Base-by-base conservation (phyloP, 129 eudicot species). In the Flaveria sonorensis region DNA sequence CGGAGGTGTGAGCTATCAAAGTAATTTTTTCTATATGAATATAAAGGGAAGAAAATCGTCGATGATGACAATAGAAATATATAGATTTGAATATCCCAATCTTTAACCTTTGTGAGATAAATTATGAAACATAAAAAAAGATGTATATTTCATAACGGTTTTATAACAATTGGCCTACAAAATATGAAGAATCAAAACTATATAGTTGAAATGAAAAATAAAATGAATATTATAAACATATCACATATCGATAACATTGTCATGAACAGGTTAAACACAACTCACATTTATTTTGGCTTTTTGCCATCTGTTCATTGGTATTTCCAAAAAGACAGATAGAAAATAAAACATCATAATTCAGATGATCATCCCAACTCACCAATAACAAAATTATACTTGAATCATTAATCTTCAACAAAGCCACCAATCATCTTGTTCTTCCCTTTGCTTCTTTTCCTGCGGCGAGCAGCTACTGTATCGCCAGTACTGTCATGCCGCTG, bases 221-320 rank as follows among this genome's bases (percentile, higher is more conserved):
- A 79, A 71, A 1, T 1, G 23, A 70, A 46, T 36, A 63, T 26
- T 55, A 45, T 42, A 57, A n/a, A 16, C 47, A 71, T 51, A 76
- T 66, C 64, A 32, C 80, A 79, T 79, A 69, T 46, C 4, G 12
- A 36, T 50, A 11, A 59, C 63, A 79, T 62, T 24, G 51, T 47
- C 82, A 46, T 79, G 40, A 70, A 78, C 72, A 78, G 28, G 64
- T 61, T 52, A 40, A 79, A 65, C 60, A 80, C 83, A 80, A 78
- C 83, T 80, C 83, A 80, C 70, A 66, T 65, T 42, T 66, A 67
- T 73, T 79, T 66, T 73, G 61, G 75, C 83, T 39, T 80, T 80
- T 55, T 79, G 55, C 79, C 60, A 13, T 73, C 47, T 64, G 48
- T 52, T 80, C 83, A 73, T 80, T 46, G 83, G 70, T 65, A 73